Evolutionary conservation across 2,329 filamentous ascomycete species (phyloP), one percentile per base, ranked within the genome.

Genomic region (Xenosphaeropsis pyriputrescens): DNA sequence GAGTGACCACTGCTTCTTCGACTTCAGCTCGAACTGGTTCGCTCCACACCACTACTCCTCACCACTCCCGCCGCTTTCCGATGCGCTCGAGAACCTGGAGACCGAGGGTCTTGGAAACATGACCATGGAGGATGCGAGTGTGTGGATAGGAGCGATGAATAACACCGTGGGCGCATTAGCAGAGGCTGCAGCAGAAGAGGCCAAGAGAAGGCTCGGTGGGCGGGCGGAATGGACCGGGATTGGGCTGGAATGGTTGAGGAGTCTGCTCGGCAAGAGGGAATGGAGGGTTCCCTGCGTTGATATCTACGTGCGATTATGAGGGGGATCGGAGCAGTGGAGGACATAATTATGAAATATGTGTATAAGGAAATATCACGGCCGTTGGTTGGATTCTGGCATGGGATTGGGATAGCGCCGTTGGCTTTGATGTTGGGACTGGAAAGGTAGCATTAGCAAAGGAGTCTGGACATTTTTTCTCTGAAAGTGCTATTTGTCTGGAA

Each of bases 271-370:
- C 4, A 75, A 75, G 58, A 75, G 82, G 50, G 88, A 95, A 57
- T 93, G 89, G 84, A 74, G 82, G 49, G 72, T 98, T 45, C 85
- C 89, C 40, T 95, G 88, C 57, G 70, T 98, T 59, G 86, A 94
- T 58, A 73, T 96, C 19, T 78, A 88, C 50, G 75, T 96, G 38
- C 68, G 84, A 45, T 62, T 94, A 45, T 91, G 41, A 54, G 11
- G 8, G 17, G 31, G 22, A 26, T 5, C 8, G 22, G 8, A 26
- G 22, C 22, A 26, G 22, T 3, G 22, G 22, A 6, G 22, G 12
- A 26, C 5, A 9, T 26, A 26, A 26, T 26, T 26, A 26, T 26
- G 22, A 26, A 26, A 26, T 26, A 26, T 26, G 22, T 26, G 22
- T 26, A 26, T 26, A 26, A 26, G 22, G 22, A 26, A 26, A 26